Base-by-base conservation (phyloP, 768 basidiomycete genomes). In the Rhodocollybia butyracea region DNA sequence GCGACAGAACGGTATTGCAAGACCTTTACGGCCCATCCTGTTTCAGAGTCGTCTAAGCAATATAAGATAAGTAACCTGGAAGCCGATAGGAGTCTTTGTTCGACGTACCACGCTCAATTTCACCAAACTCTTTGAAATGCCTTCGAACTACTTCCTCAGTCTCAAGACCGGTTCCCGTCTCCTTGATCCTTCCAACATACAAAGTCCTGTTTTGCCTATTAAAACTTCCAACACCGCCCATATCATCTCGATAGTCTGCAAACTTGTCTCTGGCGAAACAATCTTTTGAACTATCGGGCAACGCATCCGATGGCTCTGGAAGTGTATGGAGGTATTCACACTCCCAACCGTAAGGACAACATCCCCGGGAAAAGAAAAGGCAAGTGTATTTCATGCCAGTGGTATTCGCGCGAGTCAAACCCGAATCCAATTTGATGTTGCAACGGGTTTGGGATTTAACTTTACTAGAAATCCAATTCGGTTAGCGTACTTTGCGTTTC, bases 181-280 rank as follows among this genome's bases (percentile, higher is more conserved):
- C 95, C 67, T 91, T 90, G 61, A 99, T 94, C 54, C 93, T 80
- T 2, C 96, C 96, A 42, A 99, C 83, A 67, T 99, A 99, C 15
- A 99, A 68, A 36, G 97, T 98, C 57, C 96, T 76, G 68, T 99
- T 99, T 69, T 93, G 89, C 36, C 95, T 75, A 63, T 89, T 90
- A 74, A 98, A 98, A 57, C 91, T 94, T 12, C 97, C 97, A 29
- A 98, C 96, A 72, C 97, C 97, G 63, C 97, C 97, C 97, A 99
- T 98, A 68, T 99, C 97, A 68, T 99, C 97, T 57, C 96, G 78
- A 71, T 99, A 99, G 70, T 97, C 94, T 0, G 94, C 76, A 69
- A 98, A 97, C 73, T 98, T 98, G 75, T 97, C 94, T 43, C 97
- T 78, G 0, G 92, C 94, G 67, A 99, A 99, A 67, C 94, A 96